Evolutionary conservation across 2,329 filamentous ascomycete genomes (phyloP), one percentile per base, ranked within the genome.

Genomic region (Lachnum nothofagi): DNA sequence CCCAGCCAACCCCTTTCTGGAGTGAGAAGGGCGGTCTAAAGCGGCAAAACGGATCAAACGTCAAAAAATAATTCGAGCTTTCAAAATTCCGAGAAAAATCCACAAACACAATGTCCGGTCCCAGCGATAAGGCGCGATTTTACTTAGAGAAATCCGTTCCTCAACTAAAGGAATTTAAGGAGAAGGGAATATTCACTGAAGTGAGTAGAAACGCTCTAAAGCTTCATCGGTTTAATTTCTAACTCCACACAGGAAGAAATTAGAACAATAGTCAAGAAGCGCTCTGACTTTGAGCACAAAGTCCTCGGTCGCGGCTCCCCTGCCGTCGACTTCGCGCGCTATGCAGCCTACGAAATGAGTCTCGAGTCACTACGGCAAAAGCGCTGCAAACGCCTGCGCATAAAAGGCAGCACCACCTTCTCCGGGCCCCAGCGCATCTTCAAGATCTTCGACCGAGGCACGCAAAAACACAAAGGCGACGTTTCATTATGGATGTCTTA

Each of bases 61-160:
- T 37, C 17, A 37, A 22, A 25, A 40, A 40, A 40, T 23, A 40
- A 40, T 23, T 40, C 37, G 3, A 40, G 10, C 12, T 24, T 14
- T 8, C 22, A 16, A 24, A 22, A 12, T 12, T 10, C 10, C 10
- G 3, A 38, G 22, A 20, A 25, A 25, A 10, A 19, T 34, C 37
- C 12, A 43, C 27, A 51, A 9, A 34, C 27, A 12, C 34, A 51
- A 95, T 95, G 89, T 80, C 90, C 1, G 85, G 82, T 35, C 85
- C 93, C 50, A 85, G 87, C 55, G 93, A 97, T 65, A 97, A 96
- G 71, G 93, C 91, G 48, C 88, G 91, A 50, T 97, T 91, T 71
- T 96, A 88, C 69, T 79, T 97, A 56, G 93, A 98, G 73, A 86
- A 91, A 60, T 86, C 87, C 2, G 88, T 96, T 37, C 89, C 91